Base-by-base conservation (phyloP, 768 basidiomycete species). In the Leccinellum luteum region DNA sequence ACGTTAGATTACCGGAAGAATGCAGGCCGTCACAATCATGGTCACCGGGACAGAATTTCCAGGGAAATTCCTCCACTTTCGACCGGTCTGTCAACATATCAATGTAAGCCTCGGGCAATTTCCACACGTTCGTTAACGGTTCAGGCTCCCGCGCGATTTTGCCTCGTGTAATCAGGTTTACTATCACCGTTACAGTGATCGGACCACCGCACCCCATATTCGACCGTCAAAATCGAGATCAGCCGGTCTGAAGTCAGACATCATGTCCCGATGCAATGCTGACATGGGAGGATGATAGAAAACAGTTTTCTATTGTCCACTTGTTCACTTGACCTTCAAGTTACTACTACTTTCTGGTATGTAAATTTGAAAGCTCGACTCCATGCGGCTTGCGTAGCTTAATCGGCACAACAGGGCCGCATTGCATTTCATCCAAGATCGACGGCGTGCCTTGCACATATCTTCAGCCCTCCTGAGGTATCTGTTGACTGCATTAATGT, bases 1-100 rank as follows among this genome's bases (percentile, higher is more conserved):
- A 53, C 30, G 12, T 28, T 60, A 55, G 56, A 52, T 67, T 30
- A 43, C 59, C 63, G 63, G 56, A 53, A 55, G 58, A 57, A 62
- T 30, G 8, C 48, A 51, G 51, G n/a, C 38, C 34, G 55, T 23
- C 28, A 44, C 30, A 47, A 44, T 51, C 59, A 52, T 62, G 49
- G 45, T 63, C 51, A 44, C 56, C 60, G 59, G 60, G 44, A 34
- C 32, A 34, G 48, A 30, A 19, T 31, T 44, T 44, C 56, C 54
- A 49, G 45, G 55, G 51, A 41, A 31, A 52, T 53, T 19, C 28
- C 21, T 35, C 53, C 54, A 23, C 52, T 51, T 47, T 55, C 23
- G 52, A 51, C 23, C 47, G 45, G 30, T 23, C 23, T 31, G 48
- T 48, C 32, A 48, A 50, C 47, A 55, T n/a, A 48, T 57, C 56